phyloP scores from a whole-genome alignment of 2,329 filamentous ascomycete species.

The Domatiomyces globalis region DNA sequence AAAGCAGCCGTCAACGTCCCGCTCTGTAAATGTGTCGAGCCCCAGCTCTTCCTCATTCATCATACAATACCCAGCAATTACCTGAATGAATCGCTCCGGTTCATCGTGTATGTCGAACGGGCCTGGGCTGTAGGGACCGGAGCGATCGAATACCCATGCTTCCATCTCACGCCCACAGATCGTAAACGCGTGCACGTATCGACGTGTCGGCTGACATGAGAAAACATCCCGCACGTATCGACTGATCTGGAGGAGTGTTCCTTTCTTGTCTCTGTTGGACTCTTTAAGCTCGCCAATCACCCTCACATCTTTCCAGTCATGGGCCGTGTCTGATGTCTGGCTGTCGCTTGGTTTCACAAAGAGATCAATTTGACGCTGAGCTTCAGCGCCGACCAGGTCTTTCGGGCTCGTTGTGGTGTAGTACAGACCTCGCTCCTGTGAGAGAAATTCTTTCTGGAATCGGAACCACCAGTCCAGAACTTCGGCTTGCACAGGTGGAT shows the following conservation, averaged over 20 bases:
- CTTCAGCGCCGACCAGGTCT: not conserved
- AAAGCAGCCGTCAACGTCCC: no score
- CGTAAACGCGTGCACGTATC: slow-evolving; percentile 23
- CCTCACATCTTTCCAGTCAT: slow-evolving; percentile 5
- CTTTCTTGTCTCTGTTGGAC: slow-evolving; percentile 25
- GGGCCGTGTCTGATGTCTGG: slow-evolving; percentile 1
- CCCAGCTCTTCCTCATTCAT: slow-evolving; percentile 23
- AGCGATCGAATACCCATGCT: slow-evolving; percentile 16
- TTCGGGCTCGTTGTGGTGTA: no score
- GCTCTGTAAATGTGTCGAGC: slow-evolving; percentile 21
- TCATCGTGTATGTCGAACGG: slow-evolving; percentile 22
- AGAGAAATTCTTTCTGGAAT: not conserved
- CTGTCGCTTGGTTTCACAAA: not conserved
- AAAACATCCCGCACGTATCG: no score
- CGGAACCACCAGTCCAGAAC: no score
- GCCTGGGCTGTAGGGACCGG: slow-evolving; percentile 18
- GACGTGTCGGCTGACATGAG: slow-evolving; percentile 20
- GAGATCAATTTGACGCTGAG: not conserved
- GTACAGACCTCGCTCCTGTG: no score
- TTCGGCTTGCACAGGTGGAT: no score
- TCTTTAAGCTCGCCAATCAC: slow-evolving; percentile 9
- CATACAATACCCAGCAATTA: slow-evolving; percentile 20
- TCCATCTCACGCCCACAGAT: slow-evolving; percentile 17
- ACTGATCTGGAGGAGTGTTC: slow-evolving; percentile 14
- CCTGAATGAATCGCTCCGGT: slow-evolving; percentile 19